phyloP scores from a whole-genome alignment of 129 eudicot species.

The Solidago caesia region DNA sequence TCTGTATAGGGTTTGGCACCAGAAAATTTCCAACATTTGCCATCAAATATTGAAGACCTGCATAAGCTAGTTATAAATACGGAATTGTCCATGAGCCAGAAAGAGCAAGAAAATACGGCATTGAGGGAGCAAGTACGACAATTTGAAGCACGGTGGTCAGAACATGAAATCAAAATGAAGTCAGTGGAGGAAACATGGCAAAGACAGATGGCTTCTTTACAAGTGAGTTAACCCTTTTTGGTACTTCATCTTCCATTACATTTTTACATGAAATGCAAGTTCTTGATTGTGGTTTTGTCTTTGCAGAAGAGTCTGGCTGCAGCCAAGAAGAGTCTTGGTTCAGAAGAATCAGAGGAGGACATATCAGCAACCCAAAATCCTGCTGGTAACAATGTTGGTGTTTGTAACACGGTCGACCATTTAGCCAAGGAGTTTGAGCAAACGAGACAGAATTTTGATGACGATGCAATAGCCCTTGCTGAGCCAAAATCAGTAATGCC shows the following conservation, averaged over 20 bases:
- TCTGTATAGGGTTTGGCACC: conserved; percentile 10
- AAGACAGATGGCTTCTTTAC: conserved; percentile 69
- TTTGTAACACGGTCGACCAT: conserved; percentile 23
- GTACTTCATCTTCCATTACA: background rate
- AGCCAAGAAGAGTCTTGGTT: conserved; percentile 60
- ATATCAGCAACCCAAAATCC: conserved; percentile 43
- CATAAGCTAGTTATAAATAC: conserved; percentile 52
- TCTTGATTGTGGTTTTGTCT: conserved; percentile 4
- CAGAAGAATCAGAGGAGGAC: conserved; percentile 44
- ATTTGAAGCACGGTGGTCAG: conserved; percentile 63
- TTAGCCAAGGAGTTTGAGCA: conserved; percentile 63
- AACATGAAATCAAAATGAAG: conserved; percentile 75
- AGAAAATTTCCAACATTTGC: conserved; percentile 20
- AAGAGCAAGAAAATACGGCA: conserved; percentile 63
- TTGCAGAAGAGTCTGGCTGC: conserved; percentile 54
- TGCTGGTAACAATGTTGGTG: conserved; percentile 27
- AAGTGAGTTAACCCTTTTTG: conserved; percentile 54
- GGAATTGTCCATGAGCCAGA: conserved; percentile 46
- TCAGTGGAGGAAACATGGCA: conserved; percentile 88
- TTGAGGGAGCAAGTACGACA: conserved; percentile 56
- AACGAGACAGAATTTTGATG: conserved; percentile 54
- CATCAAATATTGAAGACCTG: conserved; percentile 58
- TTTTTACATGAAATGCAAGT: background rate
- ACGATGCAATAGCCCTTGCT: conserved; percentile 49
- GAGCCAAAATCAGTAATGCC: conserved; percentile 28